These are phyloP conservation scores for Cyclostephanos tholiformis DNA, from an alignment of 108 stramenopile species.

Conservation along the genomic window DNA sequence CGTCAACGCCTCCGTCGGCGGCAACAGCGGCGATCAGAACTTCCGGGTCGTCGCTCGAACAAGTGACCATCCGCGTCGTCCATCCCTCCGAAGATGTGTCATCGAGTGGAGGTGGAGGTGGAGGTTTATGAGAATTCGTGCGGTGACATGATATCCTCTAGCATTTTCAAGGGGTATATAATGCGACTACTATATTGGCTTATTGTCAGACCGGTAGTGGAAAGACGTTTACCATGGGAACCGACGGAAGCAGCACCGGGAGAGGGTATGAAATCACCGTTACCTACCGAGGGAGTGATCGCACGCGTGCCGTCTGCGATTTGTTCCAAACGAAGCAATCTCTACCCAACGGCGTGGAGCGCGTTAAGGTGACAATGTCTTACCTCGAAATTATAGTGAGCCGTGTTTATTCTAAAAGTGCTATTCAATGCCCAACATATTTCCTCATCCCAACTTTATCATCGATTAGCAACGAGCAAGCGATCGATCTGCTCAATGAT, in stretches of 20 bases:
- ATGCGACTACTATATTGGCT: constrained; percentile 92
- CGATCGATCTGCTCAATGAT: constrained; percentile 51
- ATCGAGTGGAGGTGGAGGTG: constrained; percentile 10
- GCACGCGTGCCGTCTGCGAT: constrained; percentile 56
- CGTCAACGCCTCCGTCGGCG: too few relatives aligned
- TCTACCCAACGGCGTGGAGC: constrained; percentile 22
- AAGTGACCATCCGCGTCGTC: too few relatives aligned
- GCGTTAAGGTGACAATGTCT: constrained; percentile 59
- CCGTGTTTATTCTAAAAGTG: too few relatives aligned
- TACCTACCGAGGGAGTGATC: constrained; percentile 55
- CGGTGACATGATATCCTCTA: constrained; percentile 51
- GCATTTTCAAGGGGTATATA: constrained; percentile 84
- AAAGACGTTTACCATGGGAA: constrained; percentile 84
- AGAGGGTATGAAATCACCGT: neutral
- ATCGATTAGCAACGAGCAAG: constrained; percentile 54
- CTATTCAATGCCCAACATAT: too few relatives aligned
- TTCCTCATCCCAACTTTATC: too few relatives aligned
- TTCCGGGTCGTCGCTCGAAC: too few relatives aligned
- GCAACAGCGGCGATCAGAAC: too few relatives aligned
- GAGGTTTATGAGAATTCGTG: constrained; percentile 85
- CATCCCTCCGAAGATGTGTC: too few relatives aligned
- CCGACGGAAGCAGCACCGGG: neutral
- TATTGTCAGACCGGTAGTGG: constrained; percentile 96
- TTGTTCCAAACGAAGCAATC: constrained; percentile 41
- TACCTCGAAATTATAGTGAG: constrained; percentile 64